phyloP scores from a whole-genome alignment of 2,329 filamentous ascomycete genomes.

The Aspergillus brasiliensis region DNA sequence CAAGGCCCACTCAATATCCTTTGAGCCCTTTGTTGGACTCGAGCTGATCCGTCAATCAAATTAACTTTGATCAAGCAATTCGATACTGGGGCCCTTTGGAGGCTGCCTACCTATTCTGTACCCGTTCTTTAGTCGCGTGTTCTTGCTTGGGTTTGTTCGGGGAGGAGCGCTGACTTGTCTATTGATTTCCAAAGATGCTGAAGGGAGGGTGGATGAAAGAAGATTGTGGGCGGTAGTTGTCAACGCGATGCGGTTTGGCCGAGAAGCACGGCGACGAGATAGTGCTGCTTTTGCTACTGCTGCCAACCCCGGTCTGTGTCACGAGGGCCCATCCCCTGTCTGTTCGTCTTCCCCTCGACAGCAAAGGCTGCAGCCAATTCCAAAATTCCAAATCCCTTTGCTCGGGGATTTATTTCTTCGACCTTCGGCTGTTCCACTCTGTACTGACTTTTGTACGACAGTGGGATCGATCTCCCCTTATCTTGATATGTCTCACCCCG shows the following conservation, averaged over 20 bases:
- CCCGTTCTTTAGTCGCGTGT: neutral
- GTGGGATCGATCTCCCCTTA: neutral
- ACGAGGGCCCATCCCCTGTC: slow-evolving; percentile 8
- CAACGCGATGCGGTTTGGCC: neutral
- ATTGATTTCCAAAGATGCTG: neutral
- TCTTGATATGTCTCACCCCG: neutral
- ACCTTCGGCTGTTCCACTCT: neutral
- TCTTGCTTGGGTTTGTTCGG: neutral
- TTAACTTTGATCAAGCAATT: slow-evolving; percentile 5
- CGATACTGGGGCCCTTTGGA: neutral
- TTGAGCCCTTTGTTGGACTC: slow-evolving; percentile 8
- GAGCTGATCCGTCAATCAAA: neutral
- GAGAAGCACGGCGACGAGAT: neutral
- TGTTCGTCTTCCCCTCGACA: slow-evolving; percentile 4
- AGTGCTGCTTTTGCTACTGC: neutral
- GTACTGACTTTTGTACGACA: slow-evolving; percentile 6
- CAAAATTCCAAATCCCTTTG: neutral
- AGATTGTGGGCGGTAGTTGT: neutral
- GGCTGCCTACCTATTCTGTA: neutral
- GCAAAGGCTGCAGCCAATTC: slow-evolving; percentile 8
- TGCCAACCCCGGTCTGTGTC: slow-evolving; percentile 7
- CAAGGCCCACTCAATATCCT: slow-evolving; percentile 17
- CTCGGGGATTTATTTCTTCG: slow-evolving; percentile 8
- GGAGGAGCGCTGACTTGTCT: neutral
- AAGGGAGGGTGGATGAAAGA: neutral